phyloP scores from a whole-genome alignment of 345 rosid species.

The Eucalyptus sp. region DNA sequence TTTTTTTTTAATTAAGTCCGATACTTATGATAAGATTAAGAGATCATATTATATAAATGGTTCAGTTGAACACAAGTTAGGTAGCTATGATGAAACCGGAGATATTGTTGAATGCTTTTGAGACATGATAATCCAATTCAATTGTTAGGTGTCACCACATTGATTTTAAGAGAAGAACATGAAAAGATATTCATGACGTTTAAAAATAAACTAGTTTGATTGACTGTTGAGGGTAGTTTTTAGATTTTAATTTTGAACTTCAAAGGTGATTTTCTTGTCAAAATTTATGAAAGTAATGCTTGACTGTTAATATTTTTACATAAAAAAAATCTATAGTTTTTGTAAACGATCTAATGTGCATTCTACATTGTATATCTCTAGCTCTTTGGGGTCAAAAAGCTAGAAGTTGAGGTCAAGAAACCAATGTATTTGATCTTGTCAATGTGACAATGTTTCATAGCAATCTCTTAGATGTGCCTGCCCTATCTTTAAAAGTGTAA shows the following conservation, averaged over 20 bases:
- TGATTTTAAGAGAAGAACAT: neutral
- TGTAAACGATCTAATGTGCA: neutral
- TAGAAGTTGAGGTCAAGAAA: neutral
- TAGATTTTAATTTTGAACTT: neutral
- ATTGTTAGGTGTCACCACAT: neutral
- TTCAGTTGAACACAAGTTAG: neutral
- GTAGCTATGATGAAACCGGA: neutral
- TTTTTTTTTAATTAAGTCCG: neutral
- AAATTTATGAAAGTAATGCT: neutral
- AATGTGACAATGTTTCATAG: neutral
- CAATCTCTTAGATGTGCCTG: neutral
- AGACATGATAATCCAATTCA: neutral
- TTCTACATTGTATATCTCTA: neutral
- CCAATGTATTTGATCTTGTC: neutral
- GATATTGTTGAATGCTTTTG: neutral
- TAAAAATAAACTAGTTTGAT: neutral
- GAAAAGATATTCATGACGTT: neutral
- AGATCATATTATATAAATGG: neutral
- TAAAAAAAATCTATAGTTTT: neutral
- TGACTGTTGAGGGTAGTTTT: neutral
- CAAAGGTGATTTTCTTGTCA: neutral
- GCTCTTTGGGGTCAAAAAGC: neutral
- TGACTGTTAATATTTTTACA: neutral
- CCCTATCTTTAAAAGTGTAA: neutral
- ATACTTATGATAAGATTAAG: neutral